Evolutionary conservation across 805 yeast species (phyloP), one percentile per base, ranked within the genome.

Genomic region (Yamadazyma kitorensis): DNA sequence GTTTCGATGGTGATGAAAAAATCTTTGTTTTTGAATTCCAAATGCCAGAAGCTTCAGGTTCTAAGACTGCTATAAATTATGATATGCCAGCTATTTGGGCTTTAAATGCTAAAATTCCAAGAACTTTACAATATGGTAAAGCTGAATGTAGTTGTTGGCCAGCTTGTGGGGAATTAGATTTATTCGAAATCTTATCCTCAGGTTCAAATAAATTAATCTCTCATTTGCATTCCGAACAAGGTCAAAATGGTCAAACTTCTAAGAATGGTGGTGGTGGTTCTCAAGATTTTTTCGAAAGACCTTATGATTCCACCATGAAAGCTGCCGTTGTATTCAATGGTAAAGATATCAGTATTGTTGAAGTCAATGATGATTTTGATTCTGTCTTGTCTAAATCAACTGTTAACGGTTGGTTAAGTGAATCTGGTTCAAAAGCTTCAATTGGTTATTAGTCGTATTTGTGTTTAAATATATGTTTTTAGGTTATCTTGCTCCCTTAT

Each of bases 71-170:
- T 29, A 59, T 54, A 52, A 88, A 89, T 73, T 73, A 74, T 54
- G 97, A 93, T 63, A 91, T 93, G 98, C 98, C 98, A 48, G 98
- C 98, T 43, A 76, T 89, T 51, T 89, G 98, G 98, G 70, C 89
- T 62, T 78, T 89, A 60, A 89, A 89, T 62, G 96, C 96, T 43
- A 85, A 86, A 72, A 82, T 89, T 56, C 96, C 98, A 67, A 86
- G 98, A 75, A 89, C 97, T 48, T 67, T 81, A 54, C 98, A 93
- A 70, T 93, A 93, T 67, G 97, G 97, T 61, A 68, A 69, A 41
- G 57, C 80, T 16, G 58, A 75, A 14, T 93, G 98, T 73, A 87
- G 97, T 23, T 93, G 98, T 76, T 93, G 98, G 98, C 52, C 76
- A 34, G 74, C 95, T 36, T 93, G 98, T 70, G 98, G 98, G 70